A percentile compares a stretch with the other conserved stretches of the same genome.
Conservation (phyloP, 2,329 filamentous ascomycete species). For the Penicillium sp. region DNA sequence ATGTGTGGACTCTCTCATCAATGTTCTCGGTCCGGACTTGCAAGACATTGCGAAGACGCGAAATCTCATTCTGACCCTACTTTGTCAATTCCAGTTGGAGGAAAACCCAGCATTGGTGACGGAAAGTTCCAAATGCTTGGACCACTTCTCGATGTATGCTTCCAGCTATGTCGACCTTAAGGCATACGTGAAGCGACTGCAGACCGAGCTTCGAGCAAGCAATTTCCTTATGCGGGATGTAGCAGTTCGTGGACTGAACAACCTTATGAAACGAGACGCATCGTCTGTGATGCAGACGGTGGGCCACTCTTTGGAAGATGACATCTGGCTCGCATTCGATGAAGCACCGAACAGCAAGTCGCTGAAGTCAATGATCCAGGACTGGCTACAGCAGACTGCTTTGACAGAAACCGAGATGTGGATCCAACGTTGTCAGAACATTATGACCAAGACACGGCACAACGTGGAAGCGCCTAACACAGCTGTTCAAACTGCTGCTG, state of each 20-base stretch:
- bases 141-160: slow-evolving; percentile 89
- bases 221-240: slow-evolving; percentile 70
- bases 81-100: slow-evolving; percentile 77
- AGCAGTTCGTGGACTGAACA: slow-evolving; percentile 84
- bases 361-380: slow-evolving; percentile 81
- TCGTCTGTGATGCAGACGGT: slow-evolving; percentile 76
- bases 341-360: slow-evolving; percentile 70
- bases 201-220: slow-evolving; percentile 70
- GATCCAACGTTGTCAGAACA: slow-evolving; percentile 83
- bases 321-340: slow-evolving; percentile 88
- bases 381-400: slow-evolving; percentile 91
- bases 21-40: slow-evolving; percentile 90
- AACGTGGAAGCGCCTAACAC: slow-evolving; percentile 53
- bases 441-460: slow-evolving; percentile 81
- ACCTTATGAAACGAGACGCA: slow-evolving; percentile 90
- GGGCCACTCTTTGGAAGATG: slow-evolving; percentile 77
- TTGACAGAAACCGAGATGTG: slow-evolving; percentile 76
- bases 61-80: slow-evolving; percentile 83
- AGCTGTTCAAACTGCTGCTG: slow-evolving; percentile 46
- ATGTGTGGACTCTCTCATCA: slow-evolving; percentile 92
- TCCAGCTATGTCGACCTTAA: slow-evolving; percentile 80
- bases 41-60: slow-evolving; percentile 90
- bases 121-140: slow-evolving; percentile 77
- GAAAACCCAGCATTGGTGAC: slow-evolving; percentile 67
- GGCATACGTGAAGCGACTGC: slow-evolving; percentile 78